phyloP scores from a whole-genome alignment of 805 yeast genomes.

The Monosporozyma solicola region DNA sequence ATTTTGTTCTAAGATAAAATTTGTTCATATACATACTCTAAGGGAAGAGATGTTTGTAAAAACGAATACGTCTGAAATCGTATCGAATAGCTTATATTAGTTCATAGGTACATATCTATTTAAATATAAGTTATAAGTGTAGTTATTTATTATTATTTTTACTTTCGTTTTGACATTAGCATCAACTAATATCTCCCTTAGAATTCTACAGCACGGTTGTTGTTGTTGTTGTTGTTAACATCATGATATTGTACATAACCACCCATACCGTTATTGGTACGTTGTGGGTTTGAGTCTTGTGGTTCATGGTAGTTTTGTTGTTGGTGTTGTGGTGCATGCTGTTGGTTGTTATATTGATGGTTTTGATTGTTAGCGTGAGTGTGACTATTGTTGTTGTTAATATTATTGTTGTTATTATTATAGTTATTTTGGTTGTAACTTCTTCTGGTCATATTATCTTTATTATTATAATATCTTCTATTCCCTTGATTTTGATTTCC shows the following conservation, averaged over 20 bases:
- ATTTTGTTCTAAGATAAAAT: neutral
- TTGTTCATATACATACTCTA: too few species aligned
- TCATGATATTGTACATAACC: conserved; percentile 27
- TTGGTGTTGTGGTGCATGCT: conserved; percentile 7
- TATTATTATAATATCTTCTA: conserved; percentile 6
- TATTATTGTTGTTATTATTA: conserved; percentile 11
- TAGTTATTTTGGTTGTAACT: conserved; percentile 7
- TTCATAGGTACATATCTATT: neutral
- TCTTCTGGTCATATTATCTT: conserved; percentile 1
- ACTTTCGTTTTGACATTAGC: neutral
- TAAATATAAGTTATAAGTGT: neutral
- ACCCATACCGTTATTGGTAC: conserved; percentile 21
- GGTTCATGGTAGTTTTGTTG: conserved; percentile 5
- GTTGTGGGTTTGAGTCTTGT: conserved; percentile 5
- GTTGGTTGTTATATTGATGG: conserved; percentile 11
- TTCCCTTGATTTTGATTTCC: conserved; percentile 8
- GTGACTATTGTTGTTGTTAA: conserved; percentile 14
- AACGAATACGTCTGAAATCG: neutral
- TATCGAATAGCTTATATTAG: neutral
- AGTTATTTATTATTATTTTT: neutral
- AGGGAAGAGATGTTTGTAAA: neutral
- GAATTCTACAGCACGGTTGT: neutral
- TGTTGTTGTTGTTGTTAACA: conserved; percentile 4
- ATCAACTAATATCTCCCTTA: neutral
- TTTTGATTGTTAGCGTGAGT: conserved; percentile 16